Conservation (phyloP, 805 yeast genomes). For the Candida incommunis region DNA sequence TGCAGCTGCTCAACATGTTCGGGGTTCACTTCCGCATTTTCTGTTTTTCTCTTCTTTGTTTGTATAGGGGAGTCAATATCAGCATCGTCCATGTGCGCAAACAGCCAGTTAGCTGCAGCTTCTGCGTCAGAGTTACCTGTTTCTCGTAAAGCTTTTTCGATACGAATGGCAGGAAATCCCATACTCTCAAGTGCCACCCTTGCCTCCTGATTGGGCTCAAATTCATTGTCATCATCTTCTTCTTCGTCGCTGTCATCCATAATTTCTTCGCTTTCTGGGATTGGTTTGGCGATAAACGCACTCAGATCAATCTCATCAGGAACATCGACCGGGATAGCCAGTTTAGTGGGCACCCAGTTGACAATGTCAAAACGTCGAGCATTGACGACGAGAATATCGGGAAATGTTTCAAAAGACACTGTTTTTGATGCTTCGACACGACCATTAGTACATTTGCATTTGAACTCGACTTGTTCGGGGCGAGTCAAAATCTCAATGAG, state of each 20-base stretch:
- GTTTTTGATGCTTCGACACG: slow-evolving; percentile 25
- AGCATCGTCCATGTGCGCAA: slow-evolving; percentile 76
- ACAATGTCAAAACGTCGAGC: slow-evolving; percentile 71
- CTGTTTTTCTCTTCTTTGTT: slow-evolving; percentile 2
- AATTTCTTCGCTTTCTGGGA: slow-evolving; percentile 26
- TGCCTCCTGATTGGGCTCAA: slow-evolving; percentile 42
- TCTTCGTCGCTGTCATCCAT: slow-evolving; percentile 20
- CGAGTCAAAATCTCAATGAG: slow-evolving; percentile 32
- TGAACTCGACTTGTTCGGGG: slow-evolving; percentile 46
- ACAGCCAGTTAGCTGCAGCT: slow-evolving; percentile 79
- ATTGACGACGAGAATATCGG: slow-evolving; percentile 54
- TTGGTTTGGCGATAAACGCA: slow-evolving; percentile 26
- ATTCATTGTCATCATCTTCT: slow-evolving; percentile 16
- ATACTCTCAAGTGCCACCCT: slow-evolving; percentile 44
- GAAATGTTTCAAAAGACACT: slow-evolving; percentile 45
- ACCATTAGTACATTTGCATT: slow-evolving; percentile 37
- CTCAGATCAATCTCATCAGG: slow-evolving; percentile 33
- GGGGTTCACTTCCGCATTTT: slow-evolving; percentile 8
- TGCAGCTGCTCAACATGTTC: slow-evolving; percentile 34
- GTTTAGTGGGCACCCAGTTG: slow-evolving; percentile 82
- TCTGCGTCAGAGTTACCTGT: slow-evolving; percentile 59
- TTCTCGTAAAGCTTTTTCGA: slow-evolving; percentile 49
- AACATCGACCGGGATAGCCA: slow-evolving; percentile 53
- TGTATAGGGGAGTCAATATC: slow-evolving; percentile 55
- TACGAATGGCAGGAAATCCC: slow-evolving; percentile 75